A percentile compares a stretch with the other conserved stretches of the same genome.
These are phyloP conservation scores for Axilococcus clingmanii DNA, from an alignment of 139 green algal species.

Conservation along the genomic window DNA sequence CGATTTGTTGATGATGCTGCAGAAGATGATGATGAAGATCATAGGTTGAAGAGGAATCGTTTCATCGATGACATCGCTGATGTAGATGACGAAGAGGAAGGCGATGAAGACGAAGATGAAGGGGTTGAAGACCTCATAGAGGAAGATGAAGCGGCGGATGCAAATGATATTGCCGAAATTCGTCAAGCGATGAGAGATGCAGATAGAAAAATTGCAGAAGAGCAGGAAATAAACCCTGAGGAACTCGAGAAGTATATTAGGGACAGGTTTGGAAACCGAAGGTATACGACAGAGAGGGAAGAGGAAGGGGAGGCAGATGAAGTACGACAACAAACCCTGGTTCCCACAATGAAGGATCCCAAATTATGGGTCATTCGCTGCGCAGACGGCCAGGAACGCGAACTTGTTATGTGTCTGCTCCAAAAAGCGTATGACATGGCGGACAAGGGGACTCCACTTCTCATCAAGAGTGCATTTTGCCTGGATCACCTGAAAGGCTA, in stretches of 20 bases:
- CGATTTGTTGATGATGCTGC: constrained; percentile 41
- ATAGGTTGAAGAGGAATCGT: constrained; percentile 6
- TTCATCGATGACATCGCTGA: constrained; percentile 89
- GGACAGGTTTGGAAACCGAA: constrained; percentile 49
- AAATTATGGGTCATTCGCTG: constrained; percentile 87
- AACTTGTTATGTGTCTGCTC: constrained; percentile 45
- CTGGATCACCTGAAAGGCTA: constrained; percentile 92
- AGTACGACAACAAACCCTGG: constrained; percentile 80
- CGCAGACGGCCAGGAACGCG: constrained; percentile 64
- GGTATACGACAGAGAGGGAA: neutral
- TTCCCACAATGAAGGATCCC: constrained; percentile 81
- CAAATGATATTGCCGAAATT: constrained; percentile 26
- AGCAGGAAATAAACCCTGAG: constrained; percentile 68
- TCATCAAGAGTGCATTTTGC: constrained; percentile 80
- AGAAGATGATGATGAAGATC: constrained; percentile 29
- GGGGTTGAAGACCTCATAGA: constrained; percentile 68
- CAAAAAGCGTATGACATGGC: constrained; percentile 72
- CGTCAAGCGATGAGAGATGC: constrained; percentile 21
- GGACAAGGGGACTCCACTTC: constrained; percentile 43
- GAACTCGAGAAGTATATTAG: constrained; percentile 73
- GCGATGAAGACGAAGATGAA: constrained; percentile 69
- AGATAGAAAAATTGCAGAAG: constrained; percentile 10
- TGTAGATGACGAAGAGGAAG: constrained; percentile 77
- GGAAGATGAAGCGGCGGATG: constrained; percentile 39
- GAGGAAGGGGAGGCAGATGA: constrained; percentile 13